A percentile compares a stretch with the other conserved stretches of the same genome.
phyloP scores from a whole-genome alignment of 768 basidiomycete species.

The Cystofilobasidium ferigula region DNA sequence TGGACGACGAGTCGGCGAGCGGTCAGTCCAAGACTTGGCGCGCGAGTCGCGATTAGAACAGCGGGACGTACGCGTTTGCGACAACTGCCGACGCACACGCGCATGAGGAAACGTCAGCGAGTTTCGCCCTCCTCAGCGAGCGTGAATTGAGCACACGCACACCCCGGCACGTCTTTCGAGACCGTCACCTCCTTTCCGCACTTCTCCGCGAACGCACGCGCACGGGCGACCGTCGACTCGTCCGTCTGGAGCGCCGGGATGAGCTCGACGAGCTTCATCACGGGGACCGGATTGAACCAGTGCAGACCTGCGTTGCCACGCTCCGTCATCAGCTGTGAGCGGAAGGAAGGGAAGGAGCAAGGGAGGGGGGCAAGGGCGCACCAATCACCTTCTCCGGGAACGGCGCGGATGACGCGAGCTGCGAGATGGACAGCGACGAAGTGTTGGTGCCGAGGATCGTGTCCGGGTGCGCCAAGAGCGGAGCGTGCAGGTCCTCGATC shows the following conservation, averaged over 20 bases:
- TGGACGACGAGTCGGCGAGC: neutral
- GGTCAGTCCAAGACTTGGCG: neutral
- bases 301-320: conserved; percentile 58
- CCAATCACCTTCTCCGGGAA: conserved; percentile 71
- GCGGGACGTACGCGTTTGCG: conserved; percentile 56
- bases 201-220: conserved; percentile 68
- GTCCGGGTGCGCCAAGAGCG: conserved; percentile 55
- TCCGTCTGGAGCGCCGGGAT: conserved; percentile 89
- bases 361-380: conserved; percentile 38
- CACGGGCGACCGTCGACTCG: conserved; percentile 57
- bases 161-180: conserved; percentile 80
- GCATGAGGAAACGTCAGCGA: neutral
- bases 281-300: conserved; percentile 94
- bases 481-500: conserved; percentile 62
- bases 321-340: neutral
- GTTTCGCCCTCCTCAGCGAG: neutral
- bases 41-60: neutral
- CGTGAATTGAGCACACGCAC: conserved; percentile 39
- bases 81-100: conserved; percentile 31
- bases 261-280: conserved; percentile 95
- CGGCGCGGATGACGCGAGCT: conserved; percentile 70
- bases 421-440: conserved; percentile 86
- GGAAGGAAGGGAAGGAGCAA: neutral
- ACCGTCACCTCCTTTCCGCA: conserved; percentile 90
- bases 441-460: conserved; percentile 87